Percentiles rank a stretch among this genome's conserved stretches.
Evolutionary conservation across 140 eudicot species (phyloP).

Genomic region (Anethum foeniculum): DNA sequence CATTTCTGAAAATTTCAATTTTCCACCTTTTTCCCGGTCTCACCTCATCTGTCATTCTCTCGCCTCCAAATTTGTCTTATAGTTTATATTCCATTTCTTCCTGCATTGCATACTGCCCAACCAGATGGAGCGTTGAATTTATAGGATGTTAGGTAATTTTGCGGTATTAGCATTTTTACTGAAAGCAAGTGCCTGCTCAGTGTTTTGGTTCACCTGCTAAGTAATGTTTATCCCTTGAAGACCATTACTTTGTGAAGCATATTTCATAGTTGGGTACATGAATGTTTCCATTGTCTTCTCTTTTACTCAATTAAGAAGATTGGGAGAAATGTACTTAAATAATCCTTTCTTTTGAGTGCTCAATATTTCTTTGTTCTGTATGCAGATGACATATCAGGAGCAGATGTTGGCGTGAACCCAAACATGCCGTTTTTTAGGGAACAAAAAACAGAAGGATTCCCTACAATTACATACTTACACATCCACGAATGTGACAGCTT

Average conservation of each 20-base stretch:
- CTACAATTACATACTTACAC: constrained; percentile 70
- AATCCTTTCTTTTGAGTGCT: not conserved
- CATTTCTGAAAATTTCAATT: not conserved
- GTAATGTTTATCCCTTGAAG: not conserved
- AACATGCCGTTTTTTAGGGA: constrained; percentile 60
- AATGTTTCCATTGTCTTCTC: not conserved
- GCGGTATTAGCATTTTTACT: not conserved
- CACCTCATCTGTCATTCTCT: not conserved
- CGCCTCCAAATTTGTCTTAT: too few relatives aligned
- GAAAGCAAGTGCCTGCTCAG: not conserved
- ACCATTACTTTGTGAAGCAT: not conserved
- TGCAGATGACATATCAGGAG: constrained; percentile 55
- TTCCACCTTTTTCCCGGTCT: not conserved
- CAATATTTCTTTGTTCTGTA: constrained; percentile 1
- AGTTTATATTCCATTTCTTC: too few relatives aligned
- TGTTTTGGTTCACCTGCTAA: not conserved
- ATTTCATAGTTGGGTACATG: not conserved
- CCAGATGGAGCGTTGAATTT: not conserved
- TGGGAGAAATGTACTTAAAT: not conserved
- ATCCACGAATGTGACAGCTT: constrained; percentile 69
- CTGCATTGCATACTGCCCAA: not conserved
- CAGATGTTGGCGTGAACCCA: constrained; percentile 61
- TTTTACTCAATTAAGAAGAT: not conserved
- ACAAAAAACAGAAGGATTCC: constrained; percentile 28
- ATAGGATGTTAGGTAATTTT: not conserved